Conservation (phyloP, 2,329 filamentous ascomycete species). For the Penicillium griseofulvum region DNA sequence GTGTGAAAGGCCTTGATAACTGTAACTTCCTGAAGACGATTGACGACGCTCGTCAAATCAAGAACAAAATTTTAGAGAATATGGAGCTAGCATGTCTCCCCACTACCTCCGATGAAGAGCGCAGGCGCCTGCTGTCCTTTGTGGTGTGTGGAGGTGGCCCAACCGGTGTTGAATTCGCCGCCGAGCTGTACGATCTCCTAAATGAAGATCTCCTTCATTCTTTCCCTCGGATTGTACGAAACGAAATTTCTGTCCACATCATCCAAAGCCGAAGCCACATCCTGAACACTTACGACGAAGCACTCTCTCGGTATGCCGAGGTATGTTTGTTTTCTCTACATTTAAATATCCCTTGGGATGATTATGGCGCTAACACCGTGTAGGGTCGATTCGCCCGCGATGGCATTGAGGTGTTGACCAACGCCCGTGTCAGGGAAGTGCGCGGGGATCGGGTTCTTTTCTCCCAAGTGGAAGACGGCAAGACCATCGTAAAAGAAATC, state of each 20-base stretch:
- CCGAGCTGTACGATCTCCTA: conserved; percentile 90
- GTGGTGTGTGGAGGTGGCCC: conserved; percentile 94
- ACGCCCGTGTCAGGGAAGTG: conserved; percentile 89
- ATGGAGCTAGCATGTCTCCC: conserved; percentile 90
- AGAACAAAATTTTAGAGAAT: conserved; percentile 84
- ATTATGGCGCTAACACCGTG: conserved; percentile 4
- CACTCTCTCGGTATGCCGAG: conserved; percentile 88
- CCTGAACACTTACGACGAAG: conserved; percentile 96
- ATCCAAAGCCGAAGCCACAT: conserved; percentile 95
- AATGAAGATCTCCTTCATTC: conserved; percentile 85
- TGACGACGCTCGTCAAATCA: conserved; percentile 82
- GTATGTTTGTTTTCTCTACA: conserved; percentile 27
- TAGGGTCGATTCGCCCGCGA: conserved; percentile 81
- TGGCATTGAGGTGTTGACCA: conserved; percentile 86
- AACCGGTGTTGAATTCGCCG: conserved; percentile 96
- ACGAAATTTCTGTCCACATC: conserved; percentile 95
- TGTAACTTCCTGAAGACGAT: conserved; percentile 96
- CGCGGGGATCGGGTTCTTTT: conserved; percentile 80
- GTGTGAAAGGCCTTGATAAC: conserved; percentile 89
- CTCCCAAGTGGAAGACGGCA: conserved; percentile 75
- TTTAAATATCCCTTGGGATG: no score
- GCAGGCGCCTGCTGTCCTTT: conserved; percentile 83
- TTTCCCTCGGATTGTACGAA: conserved; percentile 87
- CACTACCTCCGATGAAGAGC: conserved; percentile 83
- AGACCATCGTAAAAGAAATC: conserved; percentile 81